A percentile compares a stretch with the other conserved stretches of the same genome.
These are phyloP conservation scores for Auriculariales sp. DNA, from an alignment of 768 basidiomycete genomes.

Conservation along the genomic window DNA sequence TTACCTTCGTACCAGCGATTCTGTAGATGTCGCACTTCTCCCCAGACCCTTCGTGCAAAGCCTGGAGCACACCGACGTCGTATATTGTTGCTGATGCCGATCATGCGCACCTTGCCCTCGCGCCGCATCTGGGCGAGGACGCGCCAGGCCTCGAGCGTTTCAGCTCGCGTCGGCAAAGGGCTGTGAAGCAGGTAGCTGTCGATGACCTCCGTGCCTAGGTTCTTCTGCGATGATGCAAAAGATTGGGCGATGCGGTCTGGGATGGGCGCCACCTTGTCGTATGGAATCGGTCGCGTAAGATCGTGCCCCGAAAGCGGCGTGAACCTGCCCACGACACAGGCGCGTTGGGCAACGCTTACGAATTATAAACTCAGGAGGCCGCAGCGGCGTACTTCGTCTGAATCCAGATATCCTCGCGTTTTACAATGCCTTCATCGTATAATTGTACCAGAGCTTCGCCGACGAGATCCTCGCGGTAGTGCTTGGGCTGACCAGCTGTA, in stretches of 20 bases:
- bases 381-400: conserved; percentile 58
- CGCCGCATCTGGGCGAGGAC: conserved; percentile 47
- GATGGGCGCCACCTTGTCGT: conserved; percentile 39
- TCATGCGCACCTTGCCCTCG: conserved; percentile 43
- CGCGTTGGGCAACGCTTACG: background rate
- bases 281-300: conserved; percentile 52
- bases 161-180: conserved; percentile 40
- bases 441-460: conserved; percentile 54
- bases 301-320: conserved; percentile 68
- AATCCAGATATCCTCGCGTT: conserved; percentile 56
- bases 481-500: conserved; percentile 41
- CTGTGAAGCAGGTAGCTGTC: conserved; percentile 74
- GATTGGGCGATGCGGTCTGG: conserved; percentile 48
- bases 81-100: conserved; percentile 74
- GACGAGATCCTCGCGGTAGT: conserved; percentile 58
- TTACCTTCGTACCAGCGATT: conserved; percentile 80
- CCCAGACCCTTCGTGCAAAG: conserved; percentile 36
- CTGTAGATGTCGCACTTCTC: conserved; percentile 50
- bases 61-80: conserved; percentile 38
- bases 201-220: conserved; percentile 58
- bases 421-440: conserved; percentile 37
- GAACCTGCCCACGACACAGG: conserved; percentile 42
- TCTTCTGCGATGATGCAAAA: conserved; percentile 45
- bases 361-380: conserved; percentile 2
- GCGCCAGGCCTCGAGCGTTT: conserved; percentile 58